Evolutionary conservation across 2,329 filamentous ascomycete species (phyloP), one percentile per base, ranked within the genome.

Genomic region (Colletotrichum camelliae): DNA sequence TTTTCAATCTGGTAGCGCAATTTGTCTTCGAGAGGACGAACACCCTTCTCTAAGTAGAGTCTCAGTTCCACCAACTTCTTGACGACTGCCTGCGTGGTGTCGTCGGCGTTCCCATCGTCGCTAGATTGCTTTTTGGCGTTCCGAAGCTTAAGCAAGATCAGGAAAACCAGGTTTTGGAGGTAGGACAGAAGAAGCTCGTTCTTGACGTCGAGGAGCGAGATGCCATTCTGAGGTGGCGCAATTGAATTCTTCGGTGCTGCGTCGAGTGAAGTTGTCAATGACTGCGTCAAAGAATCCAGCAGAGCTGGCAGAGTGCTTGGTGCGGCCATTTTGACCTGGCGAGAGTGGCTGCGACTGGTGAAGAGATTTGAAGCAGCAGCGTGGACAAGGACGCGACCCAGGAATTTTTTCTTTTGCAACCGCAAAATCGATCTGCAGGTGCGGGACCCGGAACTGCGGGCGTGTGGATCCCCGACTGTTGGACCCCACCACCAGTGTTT

Each of bases 171-270:
- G 81, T 98, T 97, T 81, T 99, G 96, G 0, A 99, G 89, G 85
- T 99, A 99, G 5, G 96, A 96, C 52, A 99, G 92, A 21, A 99
- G 92, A n/a, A 99, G 90, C 83, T 99, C 97, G 85, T 97, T 98
- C 87, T 99, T 99, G 78, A 95, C 93, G 82, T 98, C 96, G 81
- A 99, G 93, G 1, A 99, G 92, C 1, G 97, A 98, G 74, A 99
- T 97, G 82, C 97, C 96, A 80, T 98, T 93, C 78, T 93, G 89
- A 2, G 94, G 93, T n/a, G 94, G 91, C 65, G 94, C 87, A 75
- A 97, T 90, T n/a, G 89, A 83, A 21, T 92, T 83, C 65, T 91
- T 91, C 0, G 93, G 91, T 0, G 93, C 89, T 7, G 93, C 92
- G 74, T 96, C 92, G 61, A 93, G 88, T 0, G 94, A 92, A 1